phyloP scores from a whole-genome alignment of 768 basidiomycete genomes.

The Xerocomellus intermedius region DNA sequence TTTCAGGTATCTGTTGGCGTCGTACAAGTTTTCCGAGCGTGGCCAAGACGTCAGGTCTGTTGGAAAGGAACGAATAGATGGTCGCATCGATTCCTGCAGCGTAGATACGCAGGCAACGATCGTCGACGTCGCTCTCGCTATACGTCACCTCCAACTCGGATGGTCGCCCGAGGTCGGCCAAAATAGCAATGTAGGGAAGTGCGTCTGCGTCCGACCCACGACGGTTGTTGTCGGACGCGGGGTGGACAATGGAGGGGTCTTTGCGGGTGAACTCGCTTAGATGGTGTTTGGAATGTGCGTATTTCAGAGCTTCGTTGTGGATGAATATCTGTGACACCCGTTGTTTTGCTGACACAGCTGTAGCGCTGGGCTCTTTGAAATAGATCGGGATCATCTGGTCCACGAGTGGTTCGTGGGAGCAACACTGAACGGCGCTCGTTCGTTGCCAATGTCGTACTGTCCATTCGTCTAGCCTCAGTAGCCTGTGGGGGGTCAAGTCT shows the following conservation, averaged over 20 bases:
- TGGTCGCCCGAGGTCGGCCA: neutral
- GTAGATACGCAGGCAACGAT: neutral
- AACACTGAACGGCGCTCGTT: neutral
- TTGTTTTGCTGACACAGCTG: neutral
- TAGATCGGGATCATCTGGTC: conserved; percentile 8
- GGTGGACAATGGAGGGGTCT: neutral
- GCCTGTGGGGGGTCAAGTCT: neutral
- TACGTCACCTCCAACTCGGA: neutral
- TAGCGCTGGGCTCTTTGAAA: conserved; percentile 1
- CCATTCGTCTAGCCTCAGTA: neutral
- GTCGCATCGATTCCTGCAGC: neutral
- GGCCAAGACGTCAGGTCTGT: neutral
- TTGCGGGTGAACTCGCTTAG: neutral
- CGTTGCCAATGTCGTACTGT: neutral
- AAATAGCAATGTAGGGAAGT: neutral
- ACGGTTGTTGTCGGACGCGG: neutral
- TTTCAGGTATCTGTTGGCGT: neutral
- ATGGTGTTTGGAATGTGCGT: neutral
- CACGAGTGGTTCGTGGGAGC: neutral
- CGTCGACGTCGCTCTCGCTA: neutral
- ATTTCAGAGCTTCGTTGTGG: neutral
- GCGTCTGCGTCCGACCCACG: neutral
- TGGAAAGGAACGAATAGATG: neutral
- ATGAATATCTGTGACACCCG: conserved; percentile 7
- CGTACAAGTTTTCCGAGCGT: neutral